phyloP scores from a whole-genome alignment of 345 rosid species.

The Geranium rotundifolium region DNA sequence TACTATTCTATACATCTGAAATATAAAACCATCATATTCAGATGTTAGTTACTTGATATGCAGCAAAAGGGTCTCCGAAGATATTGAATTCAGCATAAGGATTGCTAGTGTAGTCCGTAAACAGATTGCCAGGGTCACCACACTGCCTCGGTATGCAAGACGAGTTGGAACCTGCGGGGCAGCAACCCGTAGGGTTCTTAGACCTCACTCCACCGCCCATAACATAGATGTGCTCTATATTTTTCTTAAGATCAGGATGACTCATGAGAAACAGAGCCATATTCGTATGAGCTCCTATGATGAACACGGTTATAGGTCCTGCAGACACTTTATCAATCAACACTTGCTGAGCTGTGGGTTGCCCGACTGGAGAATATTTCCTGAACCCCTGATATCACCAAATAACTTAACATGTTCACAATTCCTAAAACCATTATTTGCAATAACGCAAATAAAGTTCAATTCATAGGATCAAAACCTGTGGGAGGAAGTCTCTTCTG shows the following conservation, averaged over 20 bases:
- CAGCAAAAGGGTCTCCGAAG: conserved; percentile 79
- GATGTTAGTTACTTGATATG: conserved; percentile 48
- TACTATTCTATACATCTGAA: too few relatives aligned
- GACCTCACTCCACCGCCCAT: conserved; percentile 92
- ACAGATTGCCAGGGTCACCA: conserved; percentile 61
- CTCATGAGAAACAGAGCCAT: conserved; percentile 66
- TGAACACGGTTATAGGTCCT: conserved; percentile 50
- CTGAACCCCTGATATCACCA: conserved; percentile 54
- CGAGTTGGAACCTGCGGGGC: conserved; percentile 31
- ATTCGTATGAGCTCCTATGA: conserved; percentile 71
- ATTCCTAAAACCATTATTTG: not conserved
- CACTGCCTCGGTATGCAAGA: conserved; percentile 52
- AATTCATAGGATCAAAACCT: conserved; percentile 18
- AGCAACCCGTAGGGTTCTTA: conserved; percentile 52
- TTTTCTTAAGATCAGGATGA: conserved; percentile 59
- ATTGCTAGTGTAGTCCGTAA: conserved; percentile 53
- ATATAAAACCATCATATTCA: too few relatives aligned
- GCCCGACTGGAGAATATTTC: conserved; percentile 60
- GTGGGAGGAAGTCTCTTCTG: conserved; percentile 76
- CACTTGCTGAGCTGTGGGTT: conserved; percentile 75
- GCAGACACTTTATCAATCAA: conserved; percentile 49
- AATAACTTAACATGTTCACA: not conserved
- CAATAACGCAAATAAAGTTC: too few relatives aligned
- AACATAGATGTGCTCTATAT: conserved; percentile 57
- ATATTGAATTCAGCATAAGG: conserved; percentile 89